Base-by-base conservation (phyloP, 108 stramenopile genomes). In the Conticribra weissflogii region DNA sequence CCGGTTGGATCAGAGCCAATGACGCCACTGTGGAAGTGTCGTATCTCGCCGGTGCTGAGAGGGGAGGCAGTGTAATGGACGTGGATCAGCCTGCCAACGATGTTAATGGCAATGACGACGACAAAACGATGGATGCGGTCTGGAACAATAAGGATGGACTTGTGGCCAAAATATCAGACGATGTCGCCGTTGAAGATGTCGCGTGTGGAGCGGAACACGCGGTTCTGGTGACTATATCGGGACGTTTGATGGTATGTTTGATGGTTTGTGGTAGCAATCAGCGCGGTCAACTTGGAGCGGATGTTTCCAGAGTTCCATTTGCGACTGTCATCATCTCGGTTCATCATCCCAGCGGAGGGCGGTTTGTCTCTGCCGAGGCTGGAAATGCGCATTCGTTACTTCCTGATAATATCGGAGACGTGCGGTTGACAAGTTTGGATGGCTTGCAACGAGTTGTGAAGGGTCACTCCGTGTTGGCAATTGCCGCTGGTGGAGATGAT, bases 151-250 rank as follows among this genome's bases (percentile, higher is more conserved):
- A 57, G 15, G 71, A 72, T 59, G 63, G 69, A 27, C 46, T 59
- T 12, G 49, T 67, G 1, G 51, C 45, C n/a, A 61, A 48, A 34
- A 41, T 55, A 34, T 22, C 84, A 34, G 78, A 86, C 47, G 87
- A 88, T 66, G 84, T 88, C 7, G 79, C 76, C 29, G 71, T 88
- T 33, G 56, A 74, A 18, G 53, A 91, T 68, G 90, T 81, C 30
- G 90, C 90, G 12, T 88, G 87, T 81, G 90, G 90, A 52, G 51
- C 58, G 33, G 59, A 76, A 54, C 81, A 82, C 63, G 88, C 87
- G 3, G 55, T 91, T 29, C 52, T 91, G 3, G 74, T 88, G 15
- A 78, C 85, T 46, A 49, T 72, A 25, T 78, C 86, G 9, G 87
- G 90, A 19, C 68, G 74, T 16, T 66, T 91, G 3, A 74, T 88